Conservation (phyloP, 2,329 filamentous ascomycete species). For the Alternaria brassicae region DNA sequence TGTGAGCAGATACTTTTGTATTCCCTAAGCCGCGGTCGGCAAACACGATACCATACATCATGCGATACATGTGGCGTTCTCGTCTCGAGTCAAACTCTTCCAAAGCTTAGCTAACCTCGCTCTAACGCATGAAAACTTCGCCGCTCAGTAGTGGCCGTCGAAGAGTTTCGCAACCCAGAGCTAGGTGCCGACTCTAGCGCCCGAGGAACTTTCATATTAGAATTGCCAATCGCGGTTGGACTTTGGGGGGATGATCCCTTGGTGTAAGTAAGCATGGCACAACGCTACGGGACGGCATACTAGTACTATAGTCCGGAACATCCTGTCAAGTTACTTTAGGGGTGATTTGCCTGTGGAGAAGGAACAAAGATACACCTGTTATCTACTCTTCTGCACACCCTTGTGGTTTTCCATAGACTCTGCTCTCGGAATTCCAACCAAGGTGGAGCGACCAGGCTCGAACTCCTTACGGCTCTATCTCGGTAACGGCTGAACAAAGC, state of each 20-base stretch:
- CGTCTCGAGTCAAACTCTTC: background rate
- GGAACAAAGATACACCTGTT: slow-evolving; percentile 11
- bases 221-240: slow-evolving; percentile 2
- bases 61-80: background rate
- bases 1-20: background rate
- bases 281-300: slow-evolving; percentile 3
- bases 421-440: slow-evolving; percentile 2
- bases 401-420: background rate
- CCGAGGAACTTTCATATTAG: background rate
- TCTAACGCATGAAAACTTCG: background rate
- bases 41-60: background rate
- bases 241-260: slow-evolving; percentile 2
- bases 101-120: background rate
- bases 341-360: slow-evolving; percentile 3
- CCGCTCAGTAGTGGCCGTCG: background rate
- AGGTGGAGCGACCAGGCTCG: slow-evolving; percentile 3
- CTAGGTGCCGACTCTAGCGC: background rate
- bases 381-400: background rate
- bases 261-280: background rate
- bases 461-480: slow-evolving; percentile 11
- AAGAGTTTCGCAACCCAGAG: background rate
- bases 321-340: slow-evolving; percentile 4
- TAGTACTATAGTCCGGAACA: background rate
- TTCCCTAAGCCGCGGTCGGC: background rate
- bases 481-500: background rate